Base-by-base conservation (phyloP, 495 filamentous ascomycete genomes). In the Xylaria longipes region DNA sequence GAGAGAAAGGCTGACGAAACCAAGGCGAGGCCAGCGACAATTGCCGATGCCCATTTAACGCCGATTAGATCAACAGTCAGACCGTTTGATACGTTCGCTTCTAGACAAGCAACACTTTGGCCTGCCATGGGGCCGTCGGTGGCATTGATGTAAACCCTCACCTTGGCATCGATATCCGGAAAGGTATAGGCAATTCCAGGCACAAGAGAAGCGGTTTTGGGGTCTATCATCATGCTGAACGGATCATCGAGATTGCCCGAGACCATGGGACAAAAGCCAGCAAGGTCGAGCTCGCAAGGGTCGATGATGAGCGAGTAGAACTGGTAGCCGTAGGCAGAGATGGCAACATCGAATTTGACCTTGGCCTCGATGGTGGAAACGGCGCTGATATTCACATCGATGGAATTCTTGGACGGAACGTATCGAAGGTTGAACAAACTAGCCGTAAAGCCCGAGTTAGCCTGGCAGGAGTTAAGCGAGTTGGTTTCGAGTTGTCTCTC, bases 261-360 rank as follows among this genome's bases (percentile, higher is more conserved):
- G 33, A 86, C 89, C 96, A 99, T 99, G 52, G 95, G 95, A 82
- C 96, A 99, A 78, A 99, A 86, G 39, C 95, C 95, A 60, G 84
- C 78, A 45, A 97, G 81, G 39, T 86, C 80, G 67, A 87, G 81
- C 1, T 85, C 81, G 85, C 96, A 99, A 25, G 95, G 96, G 77
- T 98, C 81, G 64, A 98, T 74, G 3, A 83, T 87, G 71, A 87
- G 82, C 35, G 81, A 83, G 64, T 93, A 76, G 63, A 91, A 86
- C 25, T 84, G 81, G 80, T 90, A 94, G 71, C 95, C 95, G 79
- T 98, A 98, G 17, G 93, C 95, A 67, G 89, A 85, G 67, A 97
- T 87, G 31, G 88, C 81, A 66, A 98, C 78, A 45, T 94, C 91
- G 64, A 95, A 94, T n/a, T 88, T 85, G 70, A 99, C 93, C 82